phyloP scores from a whole-genome alignment of 2,329 filamentous ascomycete genomes.

The Trichophyton simii region DNA sequence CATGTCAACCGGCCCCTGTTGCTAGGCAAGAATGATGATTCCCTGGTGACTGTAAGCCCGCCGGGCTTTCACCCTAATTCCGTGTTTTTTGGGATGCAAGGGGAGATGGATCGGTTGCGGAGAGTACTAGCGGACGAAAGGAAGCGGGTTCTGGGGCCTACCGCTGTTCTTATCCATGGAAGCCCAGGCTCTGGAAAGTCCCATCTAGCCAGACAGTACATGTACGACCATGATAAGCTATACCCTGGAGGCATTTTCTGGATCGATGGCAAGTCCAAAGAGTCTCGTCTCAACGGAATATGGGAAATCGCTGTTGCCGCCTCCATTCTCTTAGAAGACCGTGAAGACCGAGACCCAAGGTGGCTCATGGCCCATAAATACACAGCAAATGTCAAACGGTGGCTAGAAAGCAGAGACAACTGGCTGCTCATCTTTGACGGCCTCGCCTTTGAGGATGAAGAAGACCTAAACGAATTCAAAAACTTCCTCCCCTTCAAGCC shows the following conservation, averaged over 20 bases:
- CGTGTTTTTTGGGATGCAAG: slow-evolving; percentile 49
- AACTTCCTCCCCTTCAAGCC: slow-evolving; percentile 53
- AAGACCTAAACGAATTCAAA: slow-evolving; percentile 38
- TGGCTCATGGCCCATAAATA: slow-evolving; percentile 36
- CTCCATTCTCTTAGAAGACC: slow-evolving; percentile 34
- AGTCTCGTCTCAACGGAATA: slow-evolving; percentile 49
- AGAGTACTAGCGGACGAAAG: slow-evolving; percentile 47
- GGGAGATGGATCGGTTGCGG: slow-evolving; percentile 48
- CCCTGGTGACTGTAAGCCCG: slow-evolving; percentile 33
- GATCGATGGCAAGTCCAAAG: slow-evolving; percentile 49
- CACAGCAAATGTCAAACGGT: slow-evolving; percentile 46
- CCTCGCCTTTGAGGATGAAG: slow-evolving; percentile 47
- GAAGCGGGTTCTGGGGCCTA: slow-evolving; percentile 46
- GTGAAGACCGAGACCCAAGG: slow-evolving; percentile 26
- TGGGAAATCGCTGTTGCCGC: slow-evolving; percentile 53
- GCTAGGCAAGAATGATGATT: slow-evolving; percentile 3
- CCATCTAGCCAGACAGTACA: slow-evolving; percentile 55
- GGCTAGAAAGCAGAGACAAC: slow-evolving; percentile 49
- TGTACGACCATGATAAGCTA: slow-evolving; percentile 45
- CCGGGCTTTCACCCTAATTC: slow-evolving; percentile 51
- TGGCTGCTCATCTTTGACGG: slow-evolving; percentile 60
- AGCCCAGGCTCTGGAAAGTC: slow-evolving; percentile 57
- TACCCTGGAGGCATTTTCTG: slow-evolving; percentile 59
- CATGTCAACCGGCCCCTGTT: background rate
- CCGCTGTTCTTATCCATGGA: slow-evolving; percentile 51